These are phyloP conservation scores for Solanum tacnaense DNA, from an alignment of 257 asterid species.

Conservation along the genomic window DNA sequence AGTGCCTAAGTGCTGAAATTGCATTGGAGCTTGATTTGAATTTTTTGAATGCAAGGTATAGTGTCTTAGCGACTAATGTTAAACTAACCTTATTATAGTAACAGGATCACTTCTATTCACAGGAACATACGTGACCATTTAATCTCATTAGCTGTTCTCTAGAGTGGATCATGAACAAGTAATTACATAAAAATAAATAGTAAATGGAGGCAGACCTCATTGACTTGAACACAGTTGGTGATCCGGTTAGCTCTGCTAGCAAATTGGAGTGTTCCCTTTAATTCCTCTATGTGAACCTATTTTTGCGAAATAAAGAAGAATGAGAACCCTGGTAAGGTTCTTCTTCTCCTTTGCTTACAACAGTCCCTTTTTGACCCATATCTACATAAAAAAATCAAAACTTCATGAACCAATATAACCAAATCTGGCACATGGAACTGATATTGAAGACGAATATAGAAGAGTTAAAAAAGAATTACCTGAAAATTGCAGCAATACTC, in stretches of 20 bases:
- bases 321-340: too few relatives aligned
- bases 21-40: not conserved
- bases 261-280: slow-evolving; percentile 95
- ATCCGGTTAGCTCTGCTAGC: slow-evolving; percentile 94
- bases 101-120: not conserved
- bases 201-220: slow-evolving; percentile 55
- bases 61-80: not conserved
- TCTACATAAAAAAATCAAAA: too few relatives aligned
- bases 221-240: slow-evolving; percentile 96
- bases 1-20: not conserved
- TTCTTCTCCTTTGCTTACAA: too few relatives aligned
- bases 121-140: too few relatives aligned
- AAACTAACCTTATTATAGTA: not conserved
- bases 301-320: too few relatives aligned
- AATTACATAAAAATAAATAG: not conserved
- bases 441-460: too few relatives aligned
- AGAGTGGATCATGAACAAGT: not conserved
- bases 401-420: too few relatives aligned
- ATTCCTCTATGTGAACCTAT: not conserved
- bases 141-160: not conserved
- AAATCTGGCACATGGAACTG: too few relatives aligned
- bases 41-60: not conserved
- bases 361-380: too few relatives aligned
- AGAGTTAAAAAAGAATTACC: too few relatives aligned
- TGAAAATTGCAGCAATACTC: too few relatives aligned